Percentiles rank a stretch among this genome's conserved stretches.
These are phyloP conservation scores for Calonectria pauciramosa DNA, from an alignment of 2,329 filamentous ascomycete genomes.

Conservation along the genomic window DNA sequence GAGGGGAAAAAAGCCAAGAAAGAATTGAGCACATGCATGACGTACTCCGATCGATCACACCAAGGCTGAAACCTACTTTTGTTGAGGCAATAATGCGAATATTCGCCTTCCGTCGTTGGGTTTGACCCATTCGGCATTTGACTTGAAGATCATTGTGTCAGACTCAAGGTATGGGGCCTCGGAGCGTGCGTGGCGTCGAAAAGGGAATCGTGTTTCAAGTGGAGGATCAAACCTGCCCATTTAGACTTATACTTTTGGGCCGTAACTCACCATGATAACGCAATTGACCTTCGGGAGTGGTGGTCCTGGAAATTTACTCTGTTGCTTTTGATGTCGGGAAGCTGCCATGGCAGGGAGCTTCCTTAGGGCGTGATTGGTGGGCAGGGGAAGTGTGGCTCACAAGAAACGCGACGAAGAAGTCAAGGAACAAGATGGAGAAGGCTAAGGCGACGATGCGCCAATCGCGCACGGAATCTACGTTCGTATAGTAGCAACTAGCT, in stretches of 20 bases:
- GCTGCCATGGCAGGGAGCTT: not conserved
- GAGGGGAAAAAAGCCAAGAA: too few species aligned
- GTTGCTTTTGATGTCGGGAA: conserved; percentile 13
- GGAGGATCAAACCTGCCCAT: not conserved
- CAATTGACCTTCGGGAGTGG: conserved; percentile 2
- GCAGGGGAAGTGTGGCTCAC: not conserved
- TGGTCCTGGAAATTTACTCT: conserved; percentile 11
- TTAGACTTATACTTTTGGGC: not conserved
- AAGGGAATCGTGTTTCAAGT: not conserved
- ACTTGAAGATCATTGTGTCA: not conserved
- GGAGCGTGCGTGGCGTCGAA: not conserved
- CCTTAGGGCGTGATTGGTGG: conserved; percentile 3
- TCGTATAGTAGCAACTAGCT: not conserved
- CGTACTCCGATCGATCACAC: not conserved
- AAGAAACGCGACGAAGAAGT: not conserved
- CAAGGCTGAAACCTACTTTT: not conserved
- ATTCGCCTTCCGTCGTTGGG: not conserved
- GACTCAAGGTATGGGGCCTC: not conserved
- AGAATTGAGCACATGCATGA: not conserved
- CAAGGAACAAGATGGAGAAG: not conserved
- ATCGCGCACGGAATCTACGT: not conserved
- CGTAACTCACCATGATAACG: not conserved
- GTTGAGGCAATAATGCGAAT: not conserved
- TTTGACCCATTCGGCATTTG: not conserved
- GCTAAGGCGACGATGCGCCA: not conserved